These are phyloP conservation scores for Dryas alaskensis DNA, from an alignment of 306 rosid species.

Conservation along the genomic window DNA sequence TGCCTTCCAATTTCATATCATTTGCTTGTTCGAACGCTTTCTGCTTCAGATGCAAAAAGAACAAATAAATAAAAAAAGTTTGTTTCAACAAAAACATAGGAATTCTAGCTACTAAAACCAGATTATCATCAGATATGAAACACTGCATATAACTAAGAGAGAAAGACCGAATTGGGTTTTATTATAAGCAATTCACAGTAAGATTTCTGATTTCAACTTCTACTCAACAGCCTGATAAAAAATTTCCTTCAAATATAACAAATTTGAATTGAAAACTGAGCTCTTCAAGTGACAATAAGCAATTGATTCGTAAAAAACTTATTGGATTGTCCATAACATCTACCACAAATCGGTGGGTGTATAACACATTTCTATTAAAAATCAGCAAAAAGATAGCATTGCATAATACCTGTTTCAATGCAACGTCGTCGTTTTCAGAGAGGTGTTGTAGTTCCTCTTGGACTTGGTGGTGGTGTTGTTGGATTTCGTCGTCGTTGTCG, in stretches of 20 bases:
- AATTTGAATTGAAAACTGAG: not conserved
- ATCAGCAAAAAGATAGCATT: not conserved
- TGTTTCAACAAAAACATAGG: not conserved
- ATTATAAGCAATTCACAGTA: not conserved
- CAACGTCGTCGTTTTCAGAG: not conserved
- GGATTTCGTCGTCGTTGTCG: slow-evolving; percentile 17
- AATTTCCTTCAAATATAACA: not conserved
- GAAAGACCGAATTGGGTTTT: not conserved
- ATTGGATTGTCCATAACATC: too few relatives aligned
- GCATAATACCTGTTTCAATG: not conserved
- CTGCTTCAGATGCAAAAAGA: slow-evolving; percentile 29
- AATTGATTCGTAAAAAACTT: not conserved
- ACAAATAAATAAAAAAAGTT: not conserved
- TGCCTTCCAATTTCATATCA: slow-evolving; percentile 76
- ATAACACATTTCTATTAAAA: not conserved
- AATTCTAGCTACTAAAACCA: slow-evolving; percentile 12
- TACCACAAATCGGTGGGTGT: too few relatives aligned
- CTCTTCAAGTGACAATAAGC: not conserved
- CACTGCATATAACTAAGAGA: not conserved
- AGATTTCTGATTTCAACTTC: not conserved
- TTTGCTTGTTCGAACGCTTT: slow-evolving; percentile 71
- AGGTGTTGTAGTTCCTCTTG: not conserved
- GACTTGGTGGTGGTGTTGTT: not conserved
- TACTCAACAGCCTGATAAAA: not conserved
- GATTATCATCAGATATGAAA: not conserved